Evolutionary conservation across 1,284 basidiomycete genomes (phyloP), one percentile per base, ranked within the genome.

Genomic region (Apiotrichum gamsii): DNA sequence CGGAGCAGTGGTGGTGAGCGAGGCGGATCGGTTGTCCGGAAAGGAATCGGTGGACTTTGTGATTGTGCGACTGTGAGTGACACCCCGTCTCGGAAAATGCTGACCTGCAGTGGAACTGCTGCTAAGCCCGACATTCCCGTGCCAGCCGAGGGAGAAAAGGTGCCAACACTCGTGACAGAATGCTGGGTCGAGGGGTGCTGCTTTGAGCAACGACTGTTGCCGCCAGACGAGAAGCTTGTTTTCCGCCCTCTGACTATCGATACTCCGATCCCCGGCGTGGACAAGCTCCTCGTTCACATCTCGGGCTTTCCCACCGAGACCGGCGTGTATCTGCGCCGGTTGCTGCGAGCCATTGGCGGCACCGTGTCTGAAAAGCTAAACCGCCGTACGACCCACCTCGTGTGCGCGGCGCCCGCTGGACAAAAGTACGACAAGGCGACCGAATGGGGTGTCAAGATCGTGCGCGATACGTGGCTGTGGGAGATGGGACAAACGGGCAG

Each of bases 121-220:
- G 29, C 39, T 3, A 21, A 20, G 10, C 40, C 40, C 5, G 14
- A 15, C 18, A 21, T 37, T 16, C 28, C 28, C 24, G 33, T 20
- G n/a, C 2, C 30, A 5, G 4, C 14, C n/a, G 9, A 21, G 18
- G 8, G n/a, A 5, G 10, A 14, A 14, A 20, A 21, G 24, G 8
- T 18, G 10, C 46, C 60, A 24, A 46, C 32, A 19, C 40, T 67
- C 2, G 69, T 72, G 14, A 73, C 71, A 1, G 69, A 72, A 45
- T 70, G 67, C 51, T 73, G 69, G 69, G 57, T 73, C 18, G 71
- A 73, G 43, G 61, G 57, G 15, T 72, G 69, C 44, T 60, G 62
- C 32, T 63, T 59, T 46, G 60, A 64, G 30, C 57, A 61, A 30
- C 41, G 39, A 6, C 45, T 73, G 8, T 47, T 70, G 5, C 39